Conservation (phyloP, 805 yeast genomes). For the Starmerella stigmatis region DNA sequence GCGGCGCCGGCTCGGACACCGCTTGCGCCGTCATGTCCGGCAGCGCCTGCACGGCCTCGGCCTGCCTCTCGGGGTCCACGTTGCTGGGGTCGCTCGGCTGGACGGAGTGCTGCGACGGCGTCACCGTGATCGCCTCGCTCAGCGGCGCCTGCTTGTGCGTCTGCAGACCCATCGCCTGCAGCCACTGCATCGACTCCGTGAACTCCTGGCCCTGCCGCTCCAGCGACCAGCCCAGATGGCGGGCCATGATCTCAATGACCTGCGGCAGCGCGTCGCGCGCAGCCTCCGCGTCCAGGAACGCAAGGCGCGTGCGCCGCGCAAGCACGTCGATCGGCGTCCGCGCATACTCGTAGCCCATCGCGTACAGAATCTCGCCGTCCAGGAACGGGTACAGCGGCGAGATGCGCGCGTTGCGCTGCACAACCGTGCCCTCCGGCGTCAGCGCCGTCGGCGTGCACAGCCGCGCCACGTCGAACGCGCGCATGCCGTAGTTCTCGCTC, state of each 20-base stretch:
- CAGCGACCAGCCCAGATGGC: slow-evolving; percentile 64
- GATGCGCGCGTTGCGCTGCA: slow-evolving; percentile 35
- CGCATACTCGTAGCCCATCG: slow-evolving; percentile 70
- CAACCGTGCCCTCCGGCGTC: slow-evolving; percentile 33
- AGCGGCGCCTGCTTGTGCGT: slow-evolving; percentile 16
- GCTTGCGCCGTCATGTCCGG: slow-evolving; percentile 6
- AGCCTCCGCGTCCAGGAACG: slow-evolving; percentile 78
- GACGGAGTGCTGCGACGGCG: slow-evolving; percentile 9
- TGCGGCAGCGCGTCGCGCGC: slow-evolving; percentile 73
- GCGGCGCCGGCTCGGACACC: no score
- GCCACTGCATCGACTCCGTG: slow-evolving; percentile 30
- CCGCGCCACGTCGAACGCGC: slow-evolving; percentile 60
- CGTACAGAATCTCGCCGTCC: slow-evolving; percentile 74
- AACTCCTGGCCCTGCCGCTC: slow-evolving; percentile 45
- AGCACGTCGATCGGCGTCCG: slow-evolving; percentile 83
- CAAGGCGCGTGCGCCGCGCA: slow-evolving; percentile 86
- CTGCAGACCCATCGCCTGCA: slow-evolving; percentile 34
- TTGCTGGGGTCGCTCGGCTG: slow-evolving; percentile 7
- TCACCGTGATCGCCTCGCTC: slow-evolving; percentile 14
- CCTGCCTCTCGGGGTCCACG: slow-evolving; percentile 4
- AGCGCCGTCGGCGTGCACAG: slow-evolving; percentile 35
- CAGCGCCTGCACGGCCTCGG: slow-evolving; percentile 4
- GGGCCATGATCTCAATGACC: slow-evolving; percentile 76
- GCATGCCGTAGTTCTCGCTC: slow-evolving; percentile 77
- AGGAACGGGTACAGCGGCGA: slow-evolving; percentile 58